These are phyloP conservation scores for Coelomomyces lativittatus DNA, from an alignment of 371 early-diverging fungal species.

Conservation along the genomic window DNA sequence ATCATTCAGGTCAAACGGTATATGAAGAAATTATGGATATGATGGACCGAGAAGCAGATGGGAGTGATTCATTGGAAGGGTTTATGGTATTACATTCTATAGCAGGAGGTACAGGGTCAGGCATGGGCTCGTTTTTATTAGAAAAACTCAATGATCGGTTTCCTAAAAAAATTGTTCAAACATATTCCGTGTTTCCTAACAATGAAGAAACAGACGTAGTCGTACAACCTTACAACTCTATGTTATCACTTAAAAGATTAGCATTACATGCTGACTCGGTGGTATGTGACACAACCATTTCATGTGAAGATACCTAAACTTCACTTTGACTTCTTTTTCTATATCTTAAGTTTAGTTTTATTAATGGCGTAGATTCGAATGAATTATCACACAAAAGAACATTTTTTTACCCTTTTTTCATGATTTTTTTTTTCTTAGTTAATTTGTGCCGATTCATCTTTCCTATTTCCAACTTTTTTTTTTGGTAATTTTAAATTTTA, in stretches of 20 bases:
- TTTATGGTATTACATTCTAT: conserved; percentile 82
- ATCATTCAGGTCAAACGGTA: conserved; percentile 54
- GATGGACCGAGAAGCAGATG: conserved; percentile 86
- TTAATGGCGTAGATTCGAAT: no score
- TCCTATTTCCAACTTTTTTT: no score
- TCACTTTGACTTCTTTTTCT: background rate
- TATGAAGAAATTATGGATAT: conserved; percentile 75
- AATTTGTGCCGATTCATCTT: no score
- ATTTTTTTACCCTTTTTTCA: no score
- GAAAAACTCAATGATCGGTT: conserved; percentile 81
- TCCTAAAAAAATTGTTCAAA: conserved; percentile 93
- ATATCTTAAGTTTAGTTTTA: conserved; percentile 7
- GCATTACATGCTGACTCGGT: conserved; percentile 87
- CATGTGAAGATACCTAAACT: no score
- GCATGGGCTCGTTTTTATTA: conserved; percentile 73
- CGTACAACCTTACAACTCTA: conserved; percentile 98
- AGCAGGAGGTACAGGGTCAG: conserved; percentile 95
- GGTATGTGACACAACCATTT: conserved; percentile 13
- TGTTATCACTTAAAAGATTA: conserved; percentile 81
- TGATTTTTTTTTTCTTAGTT: no score
- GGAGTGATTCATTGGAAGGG: conserved; percentile 74
- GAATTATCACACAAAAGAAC: no score
- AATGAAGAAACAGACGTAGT: conserved; percentile 87
- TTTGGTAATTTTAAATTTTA: background rate
- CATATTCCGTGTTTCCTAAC: conserved; percentile 99